Evolutionary conservation across 2,329 filamentous ascomycete genomes (phyloP).

Genomic region (Juglanconis oblonga): DNA sequence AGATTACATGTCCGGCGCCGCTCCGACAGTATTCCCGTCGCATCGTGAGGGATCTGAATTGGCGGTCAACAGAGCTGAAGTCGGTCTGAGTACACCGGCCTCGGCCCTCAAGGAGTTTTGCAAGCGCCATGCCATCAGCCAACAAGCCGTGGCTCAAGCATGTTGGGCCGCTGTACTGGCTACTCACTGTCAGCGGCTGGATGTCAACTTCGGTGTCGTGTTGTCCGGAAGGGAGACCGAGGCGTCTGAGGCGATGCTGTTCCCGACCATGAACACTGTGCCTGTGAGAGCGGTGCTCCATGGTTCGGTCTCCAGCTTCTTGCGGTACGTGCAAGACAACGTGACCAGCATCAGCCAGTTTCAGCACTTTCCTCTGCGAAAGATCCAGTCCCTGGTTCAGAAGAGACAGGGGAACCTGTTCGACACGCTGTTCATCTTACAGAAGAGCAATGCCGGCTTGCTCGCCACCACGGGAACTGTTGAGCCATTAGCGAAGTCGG

Average conservation of each 20-base stretch:
- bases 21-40: slow-evolving; percentile 28
- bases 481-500: slow-evolving; percentile 55
- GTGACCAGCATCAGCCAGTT: slow-evolving; percentile 64
- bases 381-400: slow-evolving; percentile 47
- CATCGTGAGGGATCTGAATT: not conserved
- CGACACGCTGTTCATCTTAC: slow-evolving; percentile 56
- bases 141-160: slow-evolving; percentile 73
- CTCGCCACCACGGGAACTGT: not conserved
- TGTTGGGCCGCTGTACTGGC: slow-evolving; percentile 74
- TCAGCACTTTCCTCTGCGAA: slow-evolving; percentile 75
- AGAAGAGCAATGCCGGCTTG: slow-evolving; percentile 31
- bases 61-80: slow-evolving; percentile 41
- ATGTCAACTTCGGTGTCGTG: slow-evolving; percentile 79
- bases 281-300: slow-evolving; percentile 71
- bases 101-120: slow-evolving; percentile 57
- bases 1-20: slow-evolving; percentile 56
- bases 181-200: slow-evolving; percentile 59
- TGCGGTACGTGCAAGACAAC: slow-evolving; percentile 71
- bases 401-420: slow-evolving; percentile 43
- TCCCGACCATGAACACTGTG: slow-evolving; percentile 92
- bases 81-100: slow-evolving; percentile 38
- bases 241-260: slow-evolving; percentile 64
- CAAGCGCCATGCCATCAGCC: slow-evolving; percentile 62
- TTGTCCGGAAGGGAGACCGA: slow-evolving; percentile 80
- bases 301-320: slow-evolving; percentile 60